Evolutionary conservation across 768 basidiomycete genomes (phyloP), one percentile per base, ranked within the genome.

Genomic region (Mycena haematopus): DNA sequence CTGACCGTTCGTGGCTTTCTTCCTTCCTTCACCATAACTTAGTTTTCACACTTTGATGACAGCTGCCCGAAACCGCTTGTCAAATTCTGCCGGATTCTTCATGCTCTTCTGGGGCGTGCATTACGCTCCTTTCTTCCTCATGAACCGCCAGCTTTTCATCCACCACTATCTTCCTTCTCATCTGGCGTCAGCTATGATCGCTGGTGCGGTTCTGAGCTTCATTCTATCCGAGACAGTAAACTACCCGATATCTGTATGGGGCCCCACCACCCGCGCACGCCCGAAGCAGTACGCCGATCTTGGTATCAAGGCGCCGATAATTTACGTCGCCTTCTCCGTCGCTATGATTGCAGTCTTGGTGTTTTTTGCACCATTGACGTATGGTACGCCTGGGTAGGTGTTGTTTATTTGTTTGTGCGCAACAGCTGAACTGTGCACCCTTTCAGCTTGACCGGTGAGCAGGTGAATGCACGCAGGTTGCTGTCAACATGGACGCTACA

Each of bases 121-220:
- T 75, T 99, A 97, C 78, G 79, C 91, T 71, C 97, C 97, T 7
- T 99, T 99, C 85, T 99, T 93, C 88, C 82, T 98, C 27, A 96
- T 99, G 94, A 90, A 84, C 71, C 92, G 97, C 40, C 97, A 99
- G 71, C 83, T 96, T 45, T 99, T 99, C 84, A 80, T 99, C 25
- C 97, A 99, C 74, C 96, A 97, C 75, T 99, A 99, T 75, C 88
- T 99, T 4, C 96, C 96, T 15, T 96, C 96, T 0, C 97, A 99
- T 73, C 83, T 99, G 44, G 90, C 92, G 14, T 96, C 94, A 15
- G 90, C 95, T 14, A 82, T 99, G 60, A 87, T 98, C 60, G 95
- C 96, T 42, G 97, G 97, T 45, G 85, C 94, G 6, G 91, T 97
- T 19, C 80, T 99, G 69, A 92, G 91, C 78, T 98, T 95, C 73